A percentile compares a stretch with the other conserved stretches of the same genome.
These are phyloP conservation scores for Backusella mclennaniae DNA, from an alignment of 192 early-diverging fungal genomes.

Conservation along the genomic window DNA sequence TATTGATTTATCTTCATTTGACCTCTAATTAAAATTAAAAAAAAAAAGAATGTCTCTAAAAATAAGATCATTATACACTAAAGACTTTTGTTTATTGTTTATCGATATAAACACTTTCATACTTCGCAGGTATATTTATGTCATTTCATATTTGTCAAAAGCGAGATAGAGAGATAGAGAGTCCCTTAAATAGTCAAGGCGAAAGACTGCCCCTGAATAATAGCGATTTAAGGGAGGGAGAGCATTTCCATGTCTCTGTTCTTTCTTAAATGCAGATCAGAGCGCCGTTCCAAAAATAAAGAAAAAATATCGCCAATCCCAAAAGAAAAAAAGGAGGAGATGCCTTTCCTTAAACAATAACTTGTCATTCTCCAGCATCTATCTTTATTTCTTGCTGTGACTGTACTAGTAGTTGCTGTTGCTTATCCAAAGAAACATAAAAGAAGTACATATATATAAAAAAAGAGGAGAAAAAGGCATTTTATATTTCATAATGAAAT, in stretches of 20 bases:
- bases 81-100: neutral
- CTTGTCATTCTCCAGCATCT: neutral
- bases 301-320: neutral
- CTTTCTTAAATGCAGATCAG: conserved; percentile 5
- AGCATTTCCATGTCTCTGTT: neutral
- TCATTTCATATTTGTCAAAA: neutral
- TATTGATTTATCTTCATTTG: neutral
- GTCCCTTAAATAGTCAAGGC: neutral
- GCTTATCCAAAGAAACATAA: neutral
- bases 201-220: neutral
- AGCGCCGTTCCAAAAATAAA: neutral
- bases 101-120: neutral
- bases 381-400: neutral
- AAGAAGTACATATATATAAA: neutral
- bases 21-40: neutral
- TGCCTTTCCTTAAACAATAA: neutral
- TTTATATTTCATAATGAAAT: neutral
- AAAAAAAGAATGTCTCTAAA: neutral
- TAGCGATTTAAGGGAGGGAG: neutral
- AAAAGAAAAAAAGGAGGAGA: neutral
- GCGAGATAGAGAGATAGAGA: neutral
- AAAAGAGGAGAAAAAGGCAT: neutral
- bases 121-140: neutral
- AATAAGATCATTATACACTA: neutral
- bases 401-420: neutral